Base-by-base conservation (phyloP, 2,329 filamentous ascomycete genomes). In the Colletotrichum godetiae region DNA sequence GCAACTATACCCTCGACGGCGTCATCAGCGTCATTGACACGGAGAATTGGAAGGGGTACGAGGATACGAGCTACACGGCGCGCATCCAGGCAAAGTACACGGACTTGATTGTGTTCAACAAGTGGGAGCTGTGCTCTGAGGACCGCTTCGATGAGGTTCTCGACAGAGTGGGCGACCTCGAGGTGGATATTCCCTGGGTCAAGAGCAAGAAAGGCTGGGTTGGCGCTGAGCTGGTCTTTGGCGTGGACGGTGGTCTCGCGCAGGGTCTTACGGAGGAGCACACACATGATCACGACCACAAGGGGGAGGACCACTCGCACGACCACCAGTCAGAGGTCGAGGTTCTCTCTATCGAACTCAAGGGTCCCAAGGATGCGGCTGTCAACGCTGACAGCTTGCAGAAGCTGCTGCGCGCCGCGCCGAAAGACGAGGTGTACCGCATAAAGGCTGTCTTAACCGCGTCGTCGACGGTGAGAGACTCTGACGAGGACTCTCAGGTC, bases 11-110 rank as follows among this genome's bases (percentile, higher is more conserved):
- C 5, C 89, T 98, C 1, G 95, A 98, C 79, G 95, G 95, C 12
- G 95, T 98, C 65, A 90, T 98, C 75, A 94, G 91, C 77, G 95
- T 98, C 27, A 92, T 98, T 72, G 95, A 98, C 79, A 95, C 97
- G 12, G 95, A 98, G 88, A 98, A 98, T 80, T 98, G 95, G 95
- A 86, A 91, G 78, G 95, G 95, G 0, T 98, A 98, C 79, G 94
- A 97, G 78, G 95, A 97, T 82, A 97, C 94, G 29, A 95, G 92
- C 72, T 96, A 94, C 79, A 98, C 95, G 69, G 95, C 95, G 7
- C 92, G 93, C 79, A 87, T 98, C 76, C 95, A 98, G 87, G 95
- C 95, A 4, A 88, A 90, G 75, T 98, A 97, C 81, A 98, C 95
- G 12, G 95, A 98, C 82, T 81, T 98, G 74, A 92, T 98, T 74